These are phyloP conservation scores for Verticillium tricorpus DNA, from an alignment of 2,329 filamentous ascomycete genomes.

Conservation along the genomic window DNA sequence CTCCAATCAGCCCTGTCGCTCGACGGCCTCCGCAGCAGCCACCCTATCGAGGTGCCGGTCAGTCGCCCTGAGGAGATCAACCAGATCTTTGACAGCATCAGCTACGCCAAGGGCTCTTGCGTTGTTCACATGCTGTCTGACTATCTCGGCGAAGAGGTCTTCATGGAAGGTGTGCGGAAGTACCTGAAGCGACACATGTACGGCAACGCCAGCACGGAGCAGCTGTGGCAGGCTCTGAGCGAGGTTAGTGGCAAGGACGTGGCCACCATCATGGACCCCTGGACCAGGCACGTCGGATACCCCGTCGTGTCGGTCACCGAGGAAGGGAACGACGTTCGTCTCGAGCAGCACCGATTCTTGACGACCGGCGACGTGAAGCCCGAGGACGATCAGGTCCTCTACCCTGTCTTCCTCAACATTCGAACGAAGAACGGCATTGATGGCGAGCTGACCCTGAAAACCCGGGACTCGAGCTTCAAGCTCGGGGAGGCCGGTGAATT, in stretches of 20 bases:
- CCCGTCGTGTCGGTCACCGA: constrained; percentile 82
- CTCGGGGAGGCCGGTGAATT: constrained; percentile 71
- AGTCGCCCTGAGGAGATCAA: constrained; percentile 95
- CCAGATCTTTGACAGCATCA: constrained; percentile 97
- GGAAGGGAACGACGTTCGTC: constrained; percentile 65
- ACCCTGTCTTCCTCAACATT: constrained; percentile 83
- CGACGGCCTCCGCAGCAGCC: constrained; percentile 88
- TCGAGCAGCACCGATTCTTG: constrained; percentile 95
- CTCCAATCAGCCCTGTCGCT: constrained; percentile 82
- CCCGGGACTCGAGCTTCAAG: constrained; percentile 72
- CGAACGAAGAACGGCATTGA: constrained; percentile 80
- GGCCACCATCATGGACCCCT: constrained; percentile 85
- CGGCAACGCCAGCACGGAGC: constrained; percentile 85
- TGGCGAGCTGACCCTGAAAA: constrained; percentile 58
- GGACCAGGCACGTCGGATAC: constrained; percentile 95
- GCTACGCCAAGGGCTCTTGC: constrained; percentile 94
- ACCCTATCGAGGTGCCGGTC: constrained; percentile 94
- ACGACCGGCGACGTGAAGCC: constrained; percentile 89
- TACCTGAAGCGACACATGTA: constrained; percentile 98
- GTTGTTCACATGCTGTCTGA: constrained; percentile 97
- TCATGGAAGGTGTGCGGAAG: constrained; percentile 84
- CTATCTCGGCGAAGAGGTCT: constrained; percentile 85
- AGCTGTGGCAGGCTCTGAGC: constrained; percentile 84
- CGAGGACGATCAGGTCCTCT: constrained; percentile 84
- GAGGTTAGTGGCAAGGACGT: constrained; percentile 90